Percentiles rank a stretch among this genome's conserved stretches.
phyloP scores from a whole-genome alignment of 768 basidiomycete species.

The Hericium coralloides region DNA sequence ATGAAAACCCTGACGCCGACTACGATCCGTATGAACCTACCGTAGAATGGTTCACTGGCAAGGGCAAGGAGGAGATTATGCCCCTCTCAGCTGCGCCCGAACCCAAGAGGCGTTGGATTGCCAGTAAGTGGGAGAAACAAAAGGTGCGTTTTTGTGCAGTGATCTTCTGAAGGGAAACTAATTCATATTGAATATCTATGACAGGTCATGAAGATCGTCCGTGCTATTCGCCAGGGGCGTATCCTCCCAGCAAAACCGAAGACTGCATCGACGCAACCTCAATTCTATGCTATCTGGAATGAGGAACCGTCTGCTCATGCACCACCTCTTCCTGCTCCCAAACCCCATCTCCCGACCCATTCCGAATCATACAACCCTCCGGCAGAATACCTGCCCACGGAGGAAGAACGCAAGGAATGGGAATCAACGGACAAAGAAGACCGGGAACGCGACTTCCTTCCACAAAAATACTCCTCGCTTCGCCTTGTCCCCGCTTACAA shows the following conservation, averaged over 20 bases:
- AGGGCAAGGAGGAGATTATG: slow-evolving; percentile 92
- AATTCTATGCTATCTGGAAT: slow-evolving; percentile 87
- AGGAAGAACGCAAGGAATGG: slow-evolving; percentile 76
- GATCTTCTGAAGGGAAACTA: background rate
- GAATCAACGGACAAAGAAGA: slow-evolving; percentile 80
- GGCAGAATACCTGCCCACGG: slow-evolving; percentile 87
- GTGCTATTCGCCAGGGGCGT: slow-evolving; percentile 92
- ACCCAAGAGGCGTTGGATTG: slow-evolving; percentile 93
- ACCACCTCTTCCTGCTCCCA: slow-evolving; percentile 90
- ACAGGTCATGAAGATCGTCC: slow-evolving; percentile 98
- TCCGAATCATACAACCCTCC: slow-evolving; percentile 99
- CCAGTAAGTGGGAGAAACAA: slow-evolving; percentile 99
- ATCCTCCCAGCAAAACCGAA: slow-evolving; percentile 88
- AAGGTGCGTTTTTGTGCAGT: slow-evolving; percentile 46
- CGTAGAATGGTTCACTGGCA: slow-evolving; percentile 94
- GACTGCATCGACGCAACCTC: slow-evolving; percentile 49
- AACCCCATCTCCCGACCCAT: slow-evolving; percentile 79
- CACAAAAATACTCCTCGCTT: slow-evolving; percentile 75
- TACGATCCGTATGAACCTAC: slow-evolving; percentile 94
- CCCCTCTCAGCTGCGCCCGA: slow-evolving; percentile 87
- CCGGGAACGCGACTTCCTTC: slow-evolving; percentile 81
- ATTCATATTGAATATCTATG: no score
- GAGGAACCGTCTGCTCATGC: slow-evolving; percentile 69
- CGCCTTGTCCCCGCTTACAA: slow-evolving; percentile 90
- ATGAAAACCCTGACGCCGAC: slow-evolving; percentile 82